These are phyloP conservation scores for Suillus discolor DNA, from an alignment of 768 basidiomycete genomes.

Conservation along the genomic window DNA sequence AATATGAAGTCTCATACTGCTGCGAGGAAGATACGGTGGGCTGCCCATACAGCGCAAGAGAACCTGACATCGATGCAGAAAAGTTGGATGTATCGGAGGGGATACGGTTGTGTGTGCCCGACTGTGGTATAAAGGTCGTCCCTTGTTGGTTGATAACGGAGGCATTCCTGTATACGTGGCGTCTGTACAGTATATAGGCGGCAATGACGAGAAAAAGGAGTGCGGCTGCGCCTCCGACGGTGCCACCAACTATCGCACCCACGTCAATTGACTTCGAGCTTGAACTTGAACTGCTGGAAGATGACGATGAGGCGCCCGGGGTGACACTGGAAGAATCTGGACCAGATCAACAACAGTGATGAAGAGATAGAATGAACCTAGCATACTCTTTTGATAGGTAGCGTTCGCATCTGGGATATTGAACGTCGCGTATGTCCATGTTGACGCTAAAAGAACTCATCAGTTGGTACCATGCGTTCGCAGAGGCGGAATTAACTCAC, in stretches of 20 bases:
- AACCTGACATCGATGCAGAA: not conserved
- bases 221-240: conserved; percentile 21
- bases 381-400: conserved; percentile 13
- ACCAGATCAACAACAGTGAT: not conserved
- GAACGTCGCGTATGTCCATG: conserved; percentile 36
- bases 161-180: conserved; percentile 5
- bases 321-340: not conserved
- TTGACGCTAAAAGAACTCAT: conserved; percentile 32
- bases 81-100: conserved; percentile 18
- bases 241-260: conserved; percentile 27
- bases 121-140: not conserved
- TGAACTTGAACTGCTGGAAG: conserved; percentile 9
- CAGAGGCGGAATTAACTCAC: conserved; percentile 35
- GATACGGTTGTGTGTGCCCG: conserved; percentile 13
- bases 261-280: conserved; percentile 10
- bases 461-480: not conserved
- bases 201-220: conserved; percentile 20
- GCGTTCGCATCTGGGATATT: conserved; percentile 30
- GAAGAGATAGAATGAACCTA: conserved; percentile 10
- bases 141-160: not conserved
- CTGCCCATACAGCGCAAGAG: not conserved
- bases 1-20: not conserved
- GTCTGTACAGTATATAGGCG: conserved; percentile 21
- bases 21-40: not conserved
- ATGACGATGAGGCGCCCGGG: not conserved